Evolutionary conservation across 352 stramenopile genomes (phyloP).

Genomic region (Phytophthora sojae): DNA sequence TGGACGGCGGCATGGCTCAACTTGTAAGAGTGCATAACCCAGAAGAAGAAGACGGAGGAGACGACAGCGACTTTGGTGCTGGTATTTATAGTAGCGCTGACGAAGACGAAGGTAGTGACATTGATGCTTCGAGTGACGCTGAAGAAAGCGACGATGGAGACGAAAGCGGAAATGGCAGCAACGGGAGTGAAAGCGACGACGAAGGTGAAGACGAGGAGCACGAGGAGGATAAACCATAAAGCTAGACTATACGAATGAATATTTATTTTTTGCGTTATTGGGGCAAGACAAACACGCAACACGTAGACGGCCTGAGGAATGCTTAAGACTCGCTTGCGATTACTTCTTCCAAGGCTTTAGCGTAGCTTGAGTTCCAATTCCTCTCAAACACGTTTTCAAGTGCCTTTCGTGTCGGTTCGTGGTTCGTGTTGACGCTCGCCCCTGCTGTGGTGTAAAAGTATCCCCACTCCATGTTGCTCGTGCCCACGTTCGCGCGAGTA

Average conservation of each 20-base stretch:
- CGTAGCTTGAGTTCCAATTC: constrained; percentile 83
- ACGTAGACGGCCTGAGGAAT: neutral
- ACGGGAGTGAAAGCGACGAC: neutral
- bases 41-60: neutral
- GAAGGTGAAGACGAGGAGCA: constrained; percentile 11
- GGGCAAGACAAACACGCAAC: neutral
- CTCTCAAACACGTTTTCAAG: constrained; percentile 74
- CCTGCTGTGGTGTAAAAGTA: constrained; percentile 90
- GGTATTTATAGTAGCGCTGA: constrained; percentile 7
- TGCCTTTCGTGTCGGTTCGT: constrained; percentile 54
- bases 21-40: constrained; percentile 58
- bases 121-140: constrained; percentile 1
- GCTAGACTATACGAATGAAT: constrained; percentile 15
- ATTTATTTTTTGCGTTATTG: constrained; percentile 28
- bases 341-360: constrained; percentile 41
- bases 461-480: constrained; percentile 89
- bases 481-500: constrained; percentile 80
- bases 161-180: constrained; percentile 7
- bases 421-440: constrained; percentile 81
- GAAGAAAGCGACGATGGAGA: constrained; percentile 17
- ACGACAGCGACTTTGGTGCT: neutral
- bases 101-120: constrained; percentile 3
- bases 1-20: constrained; percentile 80
- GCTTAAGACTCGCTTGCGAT: constrained; percentile 3
- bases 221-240: neutral